Evolutionary conservation across 495 filamentous ascomycete species (phyloP).

Genomic region (Rusavskia elegans): DNA sequence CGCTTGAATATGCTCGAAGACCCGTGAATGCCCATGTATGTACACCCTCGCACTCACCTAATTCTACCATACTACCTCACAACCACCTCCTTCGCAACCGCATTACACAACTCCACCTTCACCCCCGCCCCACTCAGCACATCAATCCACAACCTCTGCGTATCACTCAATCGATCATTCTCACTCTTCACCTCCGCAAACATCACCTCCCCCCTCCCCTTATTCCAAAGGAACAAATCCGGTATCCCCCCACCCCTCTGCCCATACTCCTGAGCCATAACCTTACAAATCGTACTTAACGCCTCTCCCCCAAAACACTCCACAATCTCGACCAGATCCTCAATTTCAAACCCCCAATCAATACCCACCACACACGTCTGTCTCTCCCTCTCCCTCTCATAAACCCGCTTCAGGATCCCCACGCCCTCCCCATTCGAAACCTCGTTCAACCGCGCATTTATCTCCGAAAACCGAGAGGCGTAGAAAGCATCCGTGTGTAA

Average conservation of each 20-base stretch:
- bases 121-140: constrained; percentile 73
- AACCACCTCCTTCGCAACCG: constrained; percentile 54
- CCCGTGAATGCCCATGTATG: neutral
- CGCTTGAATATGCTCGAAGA: too few species aligned
- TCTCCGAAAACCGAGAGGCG: constrained; percentile 65
- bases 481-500: constrained; percentile 92
- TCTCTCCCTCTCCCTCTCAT: constrained; percentile 44
- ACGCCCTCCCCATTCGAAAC: constrained; percentile 63
- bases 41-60: neutral
- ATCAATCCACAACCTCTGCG: constrained; percentile 93
- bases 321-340: constrained; percentile 74
- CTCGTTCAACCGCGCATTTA: constrained; percentile 73
- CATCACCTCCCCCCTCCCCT: constrained; percentile 44
- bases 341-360: constrained; percentile 72
- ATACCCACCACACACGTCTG: constrained; percentile 77
- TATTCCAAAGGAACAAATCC: constrained; percentile 76
- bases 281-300: constrained; percentile 72
- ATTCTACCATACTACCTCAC: constrained; percentile 10
- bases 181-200: constrained; percentile 89
- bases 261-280: constrained; percentile 87
- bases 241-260: constrained; percentile 78
- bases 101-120: constrained; percentile 76
- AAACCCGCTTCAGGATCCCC: constrained; percentile 48
- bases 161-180: constrained; percentile 93
- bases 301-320: constrained; percentile 63